phyloP scores from a whole-genome alignment of 108 stramenopile species.

The Cyclotella sp. region DNA sequence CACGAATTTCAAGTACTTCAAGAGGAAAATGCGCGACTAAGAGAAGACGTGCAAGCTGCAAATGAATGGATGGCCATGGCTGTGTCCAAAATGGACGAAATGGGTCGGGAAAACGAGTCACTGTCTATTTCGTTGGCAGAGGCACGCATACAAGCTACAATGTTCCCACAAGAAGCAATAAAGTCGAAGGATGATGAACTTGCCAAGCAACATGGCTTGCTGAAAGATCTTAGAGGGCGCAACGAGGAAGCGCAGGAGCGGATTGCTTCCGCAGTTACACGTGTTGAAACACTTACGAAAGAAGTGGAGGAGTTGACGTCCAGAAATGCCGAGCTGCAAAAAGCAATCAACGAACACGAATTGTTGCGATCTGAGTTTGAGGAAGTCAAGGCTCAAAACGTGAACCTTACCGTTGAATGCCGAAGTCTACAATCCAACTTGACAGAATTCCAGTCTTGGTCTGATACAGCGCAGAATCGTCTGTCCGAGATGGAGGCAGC shows the following conservation, averaged over 20 bases:
- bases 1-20: slow-evolving; percentile 44
- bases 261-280: slow-evolving; percentile 82
- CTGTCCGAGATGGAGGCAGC: slow-evolving; percentile 58
- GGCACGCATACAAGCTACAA: slow-evolving; percentile 21
- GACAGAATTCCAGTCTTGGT: slow-evolving; percentile 65
- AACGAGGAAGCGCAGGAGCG: slow-evolving; percentile 79
- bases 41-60: slow-evolving; percentile 68
- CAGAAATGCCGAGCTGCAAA: slow-evolving; percentile 31
- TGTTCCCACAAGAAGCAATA: slow-evolving; percentile 20
- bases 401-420: slow-evolving; percentile 29
- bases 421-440: slow-evolving; percentile 53
- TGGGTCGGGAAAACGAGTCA: slow-evolving; percentile 55
- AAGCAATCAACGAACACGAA: slow-evolving; percentile 26
- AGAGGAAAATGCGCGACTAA: slow-evolving; percentile 67
- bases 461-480: slow-evolving; percentile 58
- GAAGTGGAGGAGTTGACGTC: slow-evolving; percentile 53
- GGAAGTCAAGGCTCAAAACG: slow-evolving; percentile 48
- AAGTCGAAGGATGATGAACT: slow-evolving; percentile 52
- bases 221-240: slow-evolving; percentile 39
- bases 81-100: slow-evolving; percentile 75
- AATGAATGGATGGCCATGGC: slow-evolving; percentile 91
- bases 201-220: slow-evolving; percentile 16
- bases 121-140: slow-evolving; percentile 35
- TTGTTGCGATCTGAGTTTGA: slow-evolving; percentile 39
- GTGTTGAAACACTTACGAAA: slow-evolving; percentile 56